Percentiles rank a stretch among this genome's conserved stretches.
Evolutionary conservation across 2,329 filamentous ascomycete species (phyloP).

Genomic region (Calcarisporium arbuscula): DNA sequence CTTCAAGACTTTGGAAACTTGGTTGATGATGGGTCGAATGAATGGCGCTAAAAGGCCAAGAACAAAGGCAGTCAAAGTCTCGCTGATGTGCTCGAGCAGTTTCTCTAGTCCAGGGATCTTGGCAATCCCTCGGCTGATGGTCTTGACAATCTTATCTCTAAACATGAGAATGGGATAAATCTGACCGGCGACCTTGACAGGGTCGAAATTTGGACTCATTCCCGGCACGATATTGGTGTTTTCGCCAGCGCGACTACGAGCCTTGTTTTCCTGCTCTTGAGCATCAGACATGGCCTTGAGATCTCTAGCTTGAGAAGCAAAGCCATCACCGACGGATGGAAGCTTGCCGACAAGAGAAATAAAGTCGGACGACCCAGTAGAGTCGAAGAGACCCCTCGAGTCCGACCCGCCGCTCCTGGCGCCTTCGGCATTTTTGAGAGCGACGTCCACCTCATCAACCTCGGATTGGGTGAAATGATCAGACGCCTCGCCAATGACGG

Average conservation of each 20-base stretch:
- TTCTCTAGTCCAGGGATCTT: constrained; percentile 88
- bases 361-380: constrained; percentile 48
- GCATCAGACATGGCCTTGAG: constrained; percentile 56
- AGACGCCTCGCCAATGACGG: constrained; percentile 68
- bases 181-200: constrained; percentile 66
- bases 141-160: constrained; percentile 86
- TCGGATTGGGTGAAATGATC: constrained; percentile 83
- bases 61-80: constrained; percentile 87
- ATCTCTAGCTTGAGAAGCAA: constrained; percentile 59
- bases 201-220: constrained; percentile 71
- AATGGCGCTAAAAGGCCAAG: constrained; percentile 88
- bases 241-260: constrained; percentile 26
- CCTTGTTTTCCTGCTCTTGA: constrained; percentile 54
- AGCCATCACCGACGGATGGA: constrained; percentile 60
- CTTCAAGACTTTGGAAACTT: constrained; percentile 79
- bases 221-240: constrained; percentile 61
- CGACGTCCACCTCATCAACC: constrained; percentile 72
- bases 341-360: constrained; percentile 70
- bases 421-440: constrained; percentile 62
- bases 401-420: constrained; percentile 30
- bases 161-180: constrained; percentile 96
- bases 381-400: constrained; percentile 35
- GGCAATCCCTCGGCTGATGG: constrained; percentile 76
- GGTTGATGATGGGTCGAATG: constrained; percentile 82
- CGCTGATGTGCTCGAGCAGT: constrained; percentile 88